Evolutionary conservation across 139 green algal genomes (phyloP).

Genomic region (Pseudopediastrum boryanum): DNA sequence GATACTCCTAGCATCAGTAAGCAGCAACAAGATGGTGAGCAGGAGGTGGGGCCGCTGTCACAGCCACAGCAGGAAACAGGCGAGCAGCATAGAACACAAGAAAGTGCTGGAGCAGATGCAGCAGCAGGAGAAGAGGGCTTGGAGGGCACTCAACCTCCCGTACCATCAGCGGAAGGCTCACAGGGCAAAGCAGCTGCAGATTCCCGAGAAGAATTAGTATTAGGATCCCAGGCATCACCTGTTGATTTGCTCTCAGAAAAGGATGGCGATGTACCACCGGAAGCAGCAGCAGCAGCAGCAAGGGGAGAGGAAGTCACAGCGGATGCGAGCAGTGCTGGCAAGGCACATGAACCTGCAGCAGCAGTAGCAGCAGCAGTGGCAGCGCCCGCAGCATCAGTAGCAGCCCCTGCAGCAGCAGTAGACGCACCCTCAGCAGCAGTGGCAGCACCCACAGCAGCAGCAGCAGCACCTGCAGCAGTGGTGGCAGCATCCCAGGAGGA

Average conservation of each 20-base stretch:
- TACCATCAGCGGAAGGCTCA: too few relatives aligned
- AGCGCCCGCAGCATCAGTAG: neutral
- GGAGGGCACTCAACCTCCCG: too few relatives aligned
- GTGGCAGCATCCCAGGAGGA: slow-evolving; percentile 12
- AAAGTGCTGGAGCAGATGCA: slow-evolving; percentile 16
- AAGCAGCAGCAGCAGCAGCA: too few relatives aligned
- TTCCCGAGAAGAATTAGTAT: too few relatives aligned
- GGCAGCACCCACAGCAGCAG: neutral
- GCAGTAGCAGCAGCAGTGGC: slow-evolving; percentile 12
- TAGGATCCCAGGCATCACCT: too few relatives aligned
- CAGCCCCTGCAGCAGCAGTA: neutral
- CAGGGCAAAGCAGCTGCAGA: too few relatives aligned
- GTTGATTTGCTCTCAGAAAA: too few relatives aligned
- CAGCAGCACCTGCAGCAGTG: neutral
- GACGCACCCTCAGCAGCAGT: slow-evolving; percentile 1
- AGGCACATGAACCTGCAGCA: neutral
- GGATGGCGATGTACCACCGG: too few relatives aligned
- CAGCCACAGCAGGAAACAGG: neutral
- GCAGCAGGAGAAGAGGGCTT: neutral
- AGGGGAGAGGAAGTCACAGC: too few relatives aligned
- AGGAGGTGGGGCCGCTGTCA: too few relatives aligned
- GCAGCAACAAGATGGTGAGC: too few relatives aligned
- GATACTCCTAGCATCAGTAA: slow-evolving; percentile 4
- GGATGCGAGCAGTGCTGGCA: neutral
- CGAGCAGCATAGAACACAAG: slow-evolving; percentile 14